Conservation (phyloP, 2,329 filamentous ascomycete species). For the Aspergillus luchuensis region DNA sequence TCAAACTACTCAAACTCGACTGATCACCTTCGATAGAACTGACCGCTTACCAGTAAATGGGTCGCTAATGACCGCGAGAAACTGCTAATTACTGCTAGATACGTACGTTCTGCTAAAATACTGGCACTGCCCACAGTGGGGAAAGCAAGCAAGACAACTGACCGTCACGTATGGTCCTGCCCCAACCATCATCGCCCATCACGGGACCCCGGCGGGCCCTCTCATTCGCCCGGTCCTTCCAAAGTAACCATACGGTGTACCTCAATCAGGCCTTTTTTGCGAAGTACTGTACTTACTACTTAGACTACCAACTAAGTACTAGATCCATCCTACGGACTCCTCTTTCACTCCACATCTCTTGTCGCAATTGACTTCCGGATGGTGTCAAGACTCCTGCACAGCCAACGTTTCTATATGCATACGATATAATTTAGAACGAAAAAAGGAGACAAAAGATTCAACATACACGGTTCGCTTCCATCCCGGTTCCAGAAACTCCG, state of each 20-base stretch:
- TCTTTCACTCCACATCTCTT: no score
- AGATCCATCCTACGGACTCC: neutral
- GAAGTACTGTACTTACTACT: neutral
- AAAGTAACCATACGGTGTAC: neutral
- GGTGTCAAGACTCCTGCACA: neutral
- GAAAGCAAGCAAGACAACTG: no score
- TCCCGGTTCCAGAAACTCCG: conserved; percentile 24
- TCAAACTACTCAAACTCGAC: no score
- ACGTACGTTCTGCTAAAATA: no score
- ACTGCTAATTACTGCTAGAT: no score
- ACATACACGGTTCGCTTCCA: conserved; percentile 17
- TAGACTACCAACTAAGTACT: neutral
- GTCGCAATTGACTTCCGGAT: no score
- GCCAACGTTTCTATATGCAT: conserved; percentile 21
- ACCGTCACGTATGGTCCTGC: neutral
- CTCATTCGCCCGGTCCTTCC: neutral
- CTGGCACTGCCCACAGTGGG: no score
- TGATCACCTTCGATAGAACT: no score
- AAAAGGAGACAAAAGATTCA: conserved; percentile 1
- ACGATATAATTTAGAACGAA: conserved; percentile 8
- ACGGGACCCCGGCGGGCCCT: neutral
- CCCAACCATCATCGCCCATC: neutral
- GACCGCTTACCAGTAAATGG: no score
- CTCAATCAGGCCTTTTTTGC: no score
- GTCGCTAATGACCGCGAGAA: no score